Evolutionary conservation across 441 rosid species (phyloP), one percentile per base, ranked within the genome.

Genomic region (Arabidopsis hybrid): DNA sequence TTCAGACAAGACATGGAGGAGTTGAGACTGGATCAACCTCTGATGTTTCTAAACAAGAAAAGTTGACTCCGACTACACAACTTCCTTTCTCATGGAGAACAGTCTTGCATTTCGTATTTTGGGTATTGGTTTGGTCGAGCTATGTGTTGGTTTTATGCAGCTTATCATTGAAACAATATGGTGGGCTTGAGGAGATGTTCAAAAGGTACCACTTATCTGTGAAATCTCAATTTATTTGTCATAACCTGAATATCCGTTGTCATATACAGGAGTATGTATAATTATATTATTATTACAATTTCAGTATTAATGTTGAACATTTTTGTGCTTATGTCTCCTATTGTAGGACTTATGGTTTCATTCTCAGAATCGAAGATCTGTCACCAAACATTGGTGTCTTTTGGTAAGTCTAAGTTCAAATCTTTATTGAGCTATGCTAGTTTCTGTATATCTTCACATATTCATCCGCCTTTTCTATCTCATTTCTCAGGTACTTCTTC

Each of bases 361-460:
- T 92, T 81, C 98, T 92, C 65, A 84, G 89, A 0, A 85, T 91
- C 68, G 95, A 95, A 86, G 99, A 95, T 83, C 76, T 95, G 72
- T 91, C 99, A 66, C 98, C 98, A 49, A 95, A 91, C 82, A 88
- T 92, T 1, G 99, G 99, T 29, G 97, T 89, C 69, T 81, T 92
- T 78, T 91, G 98, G 97, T 95, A 73, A 87, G 88, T 47, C 50
- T 21, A 46, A 45, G 52, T 6, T 63, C 62, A 34, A 18, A 31
- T 13, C 16, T 55, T 29, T 13, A 13, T 55, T 1, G 17, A 55
- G 17, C 40, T 7, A 7, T 56, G 7, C 1, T 56, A n/a, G 40
- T 32, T 32, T 56, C 60, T 56, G 40, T 32, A 56, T 14, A n/a
- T 3, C 60, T 56, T 56, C 7, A 7, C 40, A 34, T n/a, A 34